Conservation (phyloP, 129 eudicot genomes). For the Flaveria robusta region DNA sequence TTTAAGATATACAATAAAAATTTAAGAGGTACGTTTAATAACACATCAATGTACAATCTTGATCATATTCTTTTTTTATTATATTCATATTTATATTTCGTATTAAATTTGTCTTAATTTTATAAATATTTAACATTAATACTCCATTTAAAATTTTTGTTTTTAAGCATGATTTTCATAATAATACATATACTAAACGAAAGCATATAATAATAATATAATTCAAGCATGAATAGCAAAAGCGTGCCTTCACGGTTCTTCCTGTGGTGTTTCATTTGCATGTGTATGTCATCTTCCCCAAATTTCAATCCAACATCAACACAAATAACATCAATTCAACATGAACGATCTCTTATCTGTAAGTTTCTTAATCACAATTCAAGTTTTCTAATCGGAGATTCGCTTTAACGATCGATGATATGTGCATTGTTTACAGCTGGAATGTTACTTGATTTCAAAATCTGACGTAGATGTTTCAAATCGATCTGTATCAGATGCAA, state of each 20-base stretch:
- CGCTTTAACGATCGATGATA: background rate
- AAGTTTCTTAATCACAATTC: conserved; percentile 24
- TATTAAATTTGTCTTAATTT: too few species aligned
- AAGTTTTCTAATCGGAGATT: background rate
- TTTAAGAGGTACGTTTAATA: too few species aligned
- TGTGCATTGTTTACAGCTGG: conserved; percentile 8
- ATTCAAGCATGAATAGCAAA: conserved; percentile 11
- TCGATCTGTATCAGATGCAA: background rate
- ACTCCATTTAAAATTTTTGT: too few species aligned
- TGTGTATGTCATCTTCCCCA: conserved; percentile 20
- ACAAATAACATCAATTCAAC: conserved; percentile 21
- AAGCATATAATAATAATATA: background rate
- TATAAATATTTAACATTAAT: too few species aligned
- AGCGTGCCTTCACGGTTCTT: conserved; percentile 41
- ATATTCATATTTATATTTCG: too few species aligned
- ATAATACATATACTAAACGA: too few species aligned
- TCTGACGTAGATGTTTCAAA: conserved; percentile 9
- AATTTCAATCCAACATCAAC: conserved; percentile 11
- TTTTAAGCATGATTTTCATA: too few species aligned
- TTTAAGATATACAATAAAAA: too few species aligned
- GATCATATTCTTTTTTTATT: too few species aligned
- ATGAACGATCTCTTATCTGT: conserved; percentile 47
- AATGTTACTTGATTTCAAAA: background rate
- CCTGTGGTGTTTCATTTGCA: conserved; percentile 30
- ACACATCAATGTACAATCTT: too few species aligned